phyloP scores from a whole-genome alignment of 371 early-diverging fungal genomes.

The Saksenaea oblongispora region DNA sequence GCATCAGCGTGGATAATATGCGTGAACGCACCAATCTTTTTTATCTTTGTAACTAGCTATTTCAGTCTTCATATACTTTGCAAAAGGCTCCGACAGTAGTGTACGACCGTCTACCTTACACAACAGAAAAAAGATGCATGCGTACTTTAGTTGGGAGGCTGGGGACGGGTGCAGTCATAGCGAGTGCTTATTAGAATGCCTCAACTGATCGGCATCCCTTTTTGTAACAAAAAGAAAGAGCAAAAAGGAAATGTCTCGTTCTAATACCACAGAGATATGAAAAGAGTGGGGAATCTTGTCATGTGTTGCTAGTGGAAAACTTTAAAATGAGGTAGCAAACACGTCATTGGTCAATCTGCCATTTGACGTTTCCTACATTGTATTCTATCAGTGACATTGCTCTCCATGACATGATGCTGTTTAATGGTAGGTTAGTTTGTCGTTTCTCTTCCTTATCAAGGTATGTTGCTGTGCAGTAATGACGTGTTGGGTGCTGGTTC shows the following conservation, averaged over 20 bases:
- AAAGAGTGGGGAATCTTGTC: neutral
- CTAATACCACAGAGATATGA: neutral
- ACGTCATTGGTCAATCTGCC: neutral
- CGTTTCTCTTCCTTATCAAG: neutral
- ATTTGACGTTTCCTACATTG: constrained; percentile 2
- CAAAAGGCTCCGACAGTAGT: neutral
- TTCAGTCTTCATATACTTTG: neutral
- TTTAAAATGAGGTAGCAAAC: neutral
- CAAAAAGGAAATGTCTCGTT: neutral
- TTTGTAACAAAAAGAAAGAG: neutral
- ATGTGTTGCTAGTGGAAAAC: neutral
- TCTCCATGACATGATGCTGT: neutral
- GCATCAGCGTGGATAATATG: neutral
- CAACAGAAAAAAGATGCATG: constrained; percentile 2
- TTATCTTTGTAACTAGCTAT: neutral
- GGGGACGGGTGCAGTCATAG: neutral
- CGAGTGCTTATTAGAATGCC: neutral
- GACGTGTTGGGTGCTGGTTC: neutral
- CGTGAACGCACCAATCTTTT: neutral
- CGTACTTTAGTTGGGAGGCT: neutral
- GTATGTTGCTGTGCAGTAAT: neutral
- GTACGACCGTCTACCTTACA: constrained; percentile 5
- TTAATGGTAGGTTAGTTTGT: neutral
- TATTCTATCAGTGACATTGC: neutral
- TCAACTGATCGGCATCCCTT: neutral